phyloP scores from a whole-genome alignment of 371 early-diverging fungal species.

The Massospora cicadina region DNA sequence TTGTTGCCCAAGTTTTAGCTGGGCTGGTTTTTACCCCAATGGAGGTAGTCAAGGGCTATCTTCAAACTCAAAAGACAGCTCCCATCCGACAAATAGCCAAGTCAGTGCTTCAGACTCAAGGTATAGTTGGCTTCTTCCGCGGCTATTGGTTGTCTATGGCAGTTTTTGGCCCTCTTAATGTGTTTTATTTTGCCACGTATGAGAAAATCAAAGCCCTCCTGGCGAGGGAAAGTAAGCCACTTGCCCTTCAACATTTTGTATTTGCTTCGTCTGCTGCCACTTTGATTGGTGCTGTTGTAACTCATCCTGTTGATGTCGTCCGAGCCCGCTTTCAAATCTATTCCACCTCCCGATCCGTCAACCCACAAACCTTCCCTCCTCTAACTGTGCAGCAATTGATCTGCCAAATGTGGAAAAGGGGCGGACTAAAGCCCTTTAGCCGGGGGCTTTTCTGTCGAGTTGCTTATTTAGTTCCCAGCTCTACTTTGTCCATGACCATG shows the following conservation, averaged over 20 bases:
- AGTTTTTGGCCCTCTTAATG: slow-evolving; percentile 32
- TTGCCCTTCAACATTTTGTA: slow-evolving; percentile 1
- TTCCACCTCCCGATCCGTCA: not conserved
- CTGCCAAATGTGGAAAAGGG: not conserved
- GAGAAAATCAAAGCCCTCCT: slow-evolving; percentile 40
- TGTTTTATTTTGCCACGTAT: slow-evolving; percentile 56
- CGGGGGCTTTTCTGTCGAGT: not conserved
- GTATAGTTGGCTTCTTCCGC: slow-evolving; percentile 43
- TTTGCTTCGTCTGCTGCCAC: slow-evolving; percentile 4
- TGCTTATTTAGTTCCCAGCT: slow-evolving; percentile 7
- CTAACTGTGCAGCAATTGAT: not conserved
- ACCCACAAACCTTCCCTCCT: not conserved
- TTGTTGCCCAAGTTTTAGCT: slow-evolving; percentile 7
- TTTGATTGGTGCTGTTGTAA: not conserved
- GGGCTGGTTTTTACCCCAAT: slow-evolving; percentile 8
- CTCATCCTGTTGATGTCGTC: slow-evolving; percentile 9
- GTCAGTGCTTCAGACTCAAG: slow-evolving; percentile 32
- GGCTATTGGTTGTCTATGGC: slow-evolving; percentile 60
- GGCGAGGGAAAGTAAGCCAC: not conserved
- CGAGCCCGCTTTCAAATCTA: not conserved
- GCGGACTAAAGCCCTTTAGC: not conserved
- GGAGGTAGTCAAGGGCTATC: slow-evolving; percentile 8
- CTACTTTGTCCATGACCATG: slow-evolving; percentile 6
- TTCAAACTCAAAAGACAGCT: not conserved
- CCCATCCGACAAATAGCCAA: not conserved